phyloP scores from a whole-genome alignment of 257 asterid species.

The Henckelia pumila region DNA sequence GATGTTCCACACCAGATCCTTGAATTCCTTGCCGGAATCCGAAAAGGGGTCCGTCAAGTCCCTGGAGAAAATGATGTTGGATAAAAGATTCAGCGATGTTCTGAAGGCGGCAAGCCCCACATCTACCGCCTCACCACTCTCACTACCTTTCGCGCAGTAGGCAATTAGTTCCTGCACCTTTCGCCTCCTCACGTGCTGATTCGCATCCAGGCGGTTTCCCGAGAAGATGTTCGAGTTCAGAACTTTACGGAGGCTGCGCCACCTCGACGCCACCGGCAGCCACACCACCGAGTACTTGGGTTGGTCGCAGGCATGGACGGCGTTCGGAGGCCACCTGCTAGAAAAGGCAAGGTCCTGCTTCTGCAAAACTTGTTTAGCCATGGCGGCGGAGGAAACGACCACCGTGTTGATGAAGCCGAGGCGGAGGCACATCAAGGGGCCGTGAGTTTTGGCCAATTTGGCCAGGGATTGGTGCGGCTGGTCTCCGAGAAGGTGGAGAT shows the following conservation, averaged over 20 bases:
- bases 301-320: constrained; percentile 60
- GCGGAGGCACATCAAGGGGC: constrained; percentile 66
- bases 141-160: constrained; percentile 41
- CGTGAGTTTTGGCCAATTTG: constrained; percentile 48
- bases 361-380: constrained; percentile 62
- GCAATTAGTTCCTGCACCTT: constrained; percentile 63
- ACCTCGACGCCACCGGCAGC: constrained; percentile 56
- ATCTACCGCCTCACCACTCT: constrained; percentile 44
- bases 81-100: constrained; percentile 49
- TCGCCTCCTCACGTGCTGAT: constrained; percentile 43
- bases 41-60: constrained; percentile 50
- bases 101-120: constrained; percentile 53
- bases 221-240: constrained; percentile 61
- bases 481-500: constrained; percentile 65
- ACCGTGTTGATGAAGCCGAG: constrained; percentile 55
- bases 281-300: constrained; percentile 57
- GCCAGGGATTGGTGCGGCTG: constrained; percentile 69
- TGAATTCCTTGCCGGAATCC: constrained; percentile 59
- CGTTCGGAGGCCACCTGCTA: constrained; percentile 47
- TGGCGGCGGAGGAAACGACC: constrained; percentile 53
- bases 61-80: constrained; percentile 47
- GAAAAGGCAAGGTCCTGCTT: constrained; percentile 66
- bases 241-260: constrained; percentile 66
- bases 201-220: constrained; percentile 56
- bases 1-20: constrained; percentile 46